Evolutionary conservation across 1,284 basidiomycete genomes (phyloP), one percentile per base, ranked within the genome.

Genomic region (Pascua guehoae): DNA sequence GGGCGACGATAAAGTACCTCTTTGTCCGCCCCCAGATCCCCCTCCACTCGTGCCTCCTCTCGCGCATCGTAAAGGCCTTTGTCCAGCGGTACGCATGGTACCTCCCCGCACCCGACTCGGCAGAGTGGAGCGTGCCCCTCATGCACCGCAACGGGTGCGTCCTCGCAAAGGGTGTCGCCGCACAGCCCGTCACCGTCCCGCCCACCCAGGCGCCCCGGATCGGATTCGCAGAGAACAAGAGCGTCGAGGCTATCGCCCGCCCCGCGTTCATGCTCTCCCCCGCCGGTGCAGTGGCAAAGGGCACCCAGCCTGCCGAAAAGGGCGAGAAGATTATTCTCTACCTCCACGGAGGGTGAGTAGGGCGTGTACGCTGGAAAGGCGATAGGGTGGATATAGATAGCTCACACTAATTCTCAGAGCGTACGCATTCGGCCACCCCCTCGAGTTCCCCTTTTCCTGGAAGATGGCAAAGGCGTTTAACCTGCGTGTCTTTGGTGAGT

Each of bases 351-450:
- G 51, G 57, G 12, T 47, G 45, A 15, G 45, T 47, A 15, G 12
- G 45, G 10, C 32, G 5, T 12, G 10, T n/a, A 14, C 4, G 10
- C 1, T 37, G n/a, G 37, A 5, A 7, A 32, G 4, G 7, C 24
- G 24, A 32, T 32, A 32, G 9, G 9, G 14, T n/a, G 5, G 4
- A 14, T n/a, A n/a, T n/a, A n/a, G n/a, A 9, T 2, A 8, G 43
- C 55, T 38, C 11, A 56, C 42, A 17, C 45, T 32, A 12, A 40
- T 18, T 18, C 24, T 32, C 24, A 32, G 24, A 32, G 57, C 41
- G 16, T 59, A 59, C 42, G 53, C 49, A 8, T 47, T 52, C 24
- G 57, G 57, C 15, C 57, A 59, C 50, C 53, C 57, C 8, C 50
- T 59, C 46, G 53, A 53, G 53, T 44, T 45, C 39, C 49, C 49